Evolutionary conservation across 2,329 filamentous ascomycete species (phyloP).

Genomic region (Cladosporium sp.): DNA sequence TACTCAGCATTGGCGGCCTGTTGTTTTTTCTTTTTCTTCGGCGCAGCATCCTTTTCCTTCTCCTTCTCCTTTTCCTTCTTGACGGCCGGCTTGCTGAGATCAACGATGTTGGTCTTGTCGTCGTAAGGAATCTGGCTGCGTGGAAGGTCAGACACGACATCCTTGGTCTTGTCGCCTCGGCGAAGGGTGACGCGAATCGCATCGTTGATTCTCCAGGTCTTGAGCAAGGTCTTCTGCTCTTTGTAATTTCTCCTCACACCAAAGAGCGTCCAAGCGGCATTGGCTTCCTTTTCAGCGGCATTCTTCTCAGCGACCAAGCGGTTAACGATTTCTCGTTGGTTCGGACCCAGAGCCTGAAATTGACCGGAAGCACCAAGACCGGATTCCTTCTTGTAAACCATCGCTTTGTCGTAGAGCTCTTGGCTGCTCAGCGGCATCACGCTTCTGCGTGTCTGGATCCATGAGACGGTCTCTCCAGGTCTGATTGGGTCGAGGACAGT

Average conservation of each 20-base stretch:
- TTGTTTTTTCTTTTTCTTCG: not conserved
- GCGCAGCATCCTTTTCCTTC: not conserved
- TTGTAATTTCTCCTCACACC: slow-evolving; percentile 16
- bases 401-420: slow-evolving; percentile 6
- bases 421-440: slow-evolving; percentile 6
- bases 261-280: slow-evolving; percentile 22
- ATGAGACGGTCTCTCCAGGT: not conserved
- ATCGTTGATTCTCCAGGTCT: slow-evolving; percentile 2
- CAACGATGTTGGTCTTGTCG: slow-evolving; percentile 5
- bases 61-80: slow-evolving; percentile 14
- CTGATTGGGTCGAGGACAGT: not conserved
- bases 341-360: slow-evolving; percentile 14
- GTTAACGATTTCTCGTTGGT: slow-evolving; percentile 22
- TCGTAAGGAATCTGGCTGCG: not conserved
- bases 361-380: not conserved
- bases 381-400: not conserved
- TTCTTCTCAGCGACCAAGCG: slow-evolving; percentile 21
- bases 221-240: not conserved
- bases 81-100: not conserved
- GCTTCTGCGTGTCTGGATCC: not conserved
- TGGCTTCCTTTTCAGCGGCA: slow-evolving; percentile 18
- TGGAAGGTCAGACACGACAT: not conserved
- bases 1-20: not conserved
- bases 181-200: not conserved
- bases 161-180: slow-evolving; percentile 5